Base-by-base conservation (phyloP, 257 asterid species). In the Leptodermis oblonga region DNA sequence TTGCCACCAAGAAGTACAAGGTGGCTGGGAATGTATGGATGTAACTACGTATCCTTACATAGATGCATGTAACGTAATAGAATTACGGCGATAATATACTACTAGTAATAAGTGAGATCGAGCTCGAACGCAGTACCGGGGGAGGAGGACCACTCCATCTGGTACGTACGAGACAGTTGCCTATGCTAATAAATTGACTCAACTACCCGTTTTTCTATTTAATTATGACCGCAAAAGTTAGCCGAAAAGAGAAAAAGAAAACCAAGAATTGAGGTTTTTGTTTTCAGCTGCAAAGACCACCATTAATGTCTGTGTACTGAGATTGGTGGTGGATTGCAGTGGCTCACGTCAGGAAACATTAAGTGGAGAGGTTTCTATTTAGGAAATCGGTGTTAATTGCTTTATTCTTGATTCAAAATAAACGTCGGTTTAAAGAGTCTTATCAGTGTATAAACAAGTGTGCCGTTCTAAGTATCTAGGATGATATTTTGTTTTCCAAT, bases 221-320 rank as follows among this genome's bases (percentile, higher is more conserved):
- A 74, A 43, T 67, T 59, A 12, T 34, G n/a, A 49, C 46, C 46
- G 69, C 69, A 65, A 73, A 73, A 73, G 72, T 66, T 73, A 45
- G 77, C 65, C 67, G 51, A 72, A 56, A 58, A 51, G 31, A 63
- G 55, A 45, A 61, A 65, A 20, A 63, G 55, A 45, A 61, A 65
- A 20, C 53, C 76, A 39, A 12, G 56, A 37, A 39, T 43, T 0
- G 41, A 23, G 22, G n/a, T n/a, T n/a, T n/a, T 18, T 33, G 20
- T 36, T 17, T 7, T 5, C 15, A 17, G 2, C 8, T 9, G 14
- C 4, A 28, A 58, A 43, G 28, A 14, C 33, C 12, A 4, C 17
- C 4, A 45, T 13, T 23, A 30, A 58, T 42, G 46, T 45, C 4
- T 70, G 37, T 18, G 53, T 30, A 46, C n/a, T n/a, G 52, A 61